Percentiles rank a stretch among this genome's conserved stretches.
These are phyloP conservation scores for Agaricus blazei DNA, from an alignment of 768 basidiomycete genomes.

Conservation along the genomic window DNA sequence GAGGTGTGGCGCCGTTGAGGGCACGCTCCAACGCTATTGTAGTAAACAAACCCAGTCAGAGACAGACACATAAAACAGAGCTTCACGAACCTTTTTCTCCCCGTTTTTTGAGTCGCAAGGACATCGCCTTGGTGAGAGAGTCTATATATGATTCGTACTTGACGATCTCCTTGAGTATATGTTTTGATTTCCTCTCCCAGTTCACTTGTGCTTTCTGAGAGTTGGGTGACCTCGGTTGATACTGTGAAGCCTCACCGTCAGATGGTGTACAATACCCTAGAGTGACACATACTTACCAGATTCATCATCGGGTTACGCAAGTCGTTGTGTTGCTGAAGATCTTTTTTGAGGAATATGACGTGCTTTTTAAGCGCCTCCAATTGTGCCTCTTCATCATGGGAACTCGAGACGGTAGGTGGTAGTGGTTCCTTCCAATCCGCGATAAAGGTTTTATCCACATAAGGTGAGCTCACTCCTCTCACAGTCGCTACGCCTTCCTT, in stretches of 20 bases:
- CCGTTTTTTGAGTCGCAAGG: constrained; percentile 78
- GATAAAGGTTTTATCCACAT: constrained; percentile 70
- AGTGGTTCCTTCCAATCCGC: constrained; percentile 95
- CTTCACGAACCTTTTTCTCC: constrained; percentile 66
- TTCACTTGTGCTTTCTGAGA: constrained; percentile 76
- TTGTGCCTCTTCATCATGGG: constrained; percentile 90
- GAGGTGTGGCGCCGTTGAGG: constrained; percentile 24
- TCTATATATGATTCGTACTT: constrained; percentile 97
- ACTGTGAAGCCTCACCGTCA: constrained; percentile 44
- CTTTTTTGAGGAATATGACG: constrained; percentile 66
- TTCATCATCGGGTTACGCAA: constrained; percentile 77
- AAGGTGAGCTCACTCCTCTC: constrained; percentile 64
- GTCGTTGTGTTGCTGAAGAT: constrained; percentile 80
- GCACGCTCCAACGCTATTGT: constrained; percentile 27
- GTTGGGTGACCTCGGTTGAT: constrained; percentile 70
- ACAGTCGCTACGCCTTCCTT: constrained; percentile 63
- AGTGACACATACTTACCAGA: constrained; percentile 43
- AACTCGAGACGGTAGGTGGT: constrained; percentile 77
- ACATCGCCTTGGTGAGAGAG: constrained; percentile 79
- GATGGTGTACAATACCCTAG: background rate
- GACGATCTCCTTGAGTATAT: constrained; percentile 85
- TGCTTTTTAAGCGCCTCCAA: constrained; percentile 86
- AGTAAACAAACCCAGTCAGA: background rate
- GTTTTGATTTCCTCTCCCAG: constrained; percentile 91
- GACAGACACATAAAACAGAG: constrained; percentile 1